These are phyloP conservation scores for Backusella liffmaniae DNA, from an alignment of 192 early-diverging fungal species.

Conservation along the genomic window DNA sequence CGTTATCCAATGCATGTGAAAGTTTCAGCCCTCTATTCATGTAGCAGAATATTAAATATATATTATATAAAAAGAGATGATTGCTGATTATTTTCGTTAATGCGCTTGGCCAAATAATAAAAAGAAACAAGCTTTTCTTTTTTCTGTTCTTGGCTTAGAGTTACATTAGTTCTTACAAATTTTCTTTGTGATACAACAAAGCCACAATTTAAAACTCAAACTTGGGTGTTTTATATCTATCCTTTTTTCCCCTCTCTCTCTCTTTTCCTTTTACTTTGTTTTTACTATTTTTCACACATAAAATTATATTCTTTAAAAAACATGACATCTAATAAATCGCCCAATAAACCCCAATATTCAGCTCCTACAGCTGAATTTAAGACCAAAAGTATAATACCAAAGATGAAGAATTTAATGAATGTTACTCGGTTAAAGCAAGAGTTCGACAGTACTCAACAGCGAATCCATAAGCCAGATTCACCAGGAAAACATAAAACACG, in stretches of 20 bases:
- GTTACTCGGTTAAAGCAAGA: no score
- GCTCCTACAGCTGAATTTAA: background rate
- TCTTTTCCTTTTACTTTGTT: background rate
- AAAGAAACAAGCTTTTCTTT: conserved; percentile 1
- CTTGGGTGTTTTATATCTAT: background rate
- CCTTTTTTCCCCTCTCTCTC: background rate
- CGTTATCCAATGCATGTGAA: background rate
- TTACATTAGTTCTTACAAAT: background rate
- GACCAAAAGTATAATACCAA: background rate
- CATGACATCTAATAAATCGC: background rate
- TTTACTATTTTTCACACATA: background rate
- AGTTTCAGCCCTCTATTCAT: background rate
- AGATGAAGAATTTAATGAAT: no score
- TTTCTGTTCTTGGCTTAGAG: conserved; percentile 1
- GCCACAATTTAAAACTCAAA: conserved; percentile 4
- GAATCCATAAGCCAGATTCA: no score
- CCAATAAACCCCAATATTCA: no score
- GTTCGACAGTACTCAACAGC: no score
- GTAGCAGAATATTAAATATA: background rate
- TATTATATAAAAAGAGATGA: background rate
- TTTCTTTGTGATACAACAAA: conserved; percentile 3
- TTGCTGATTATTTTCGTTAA: background rate
- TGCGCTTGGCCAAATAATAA: background rate
- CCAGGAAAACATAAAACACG: no score
- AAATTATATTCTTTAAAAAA: background rate